A percentile compares a stretch with the other conserved stretches of the same genome.
Evolutionary conservation across 2,329 filamentous ascomycete genomes (phyloP).

Genomic region (Zalaria obscura): DNA sequence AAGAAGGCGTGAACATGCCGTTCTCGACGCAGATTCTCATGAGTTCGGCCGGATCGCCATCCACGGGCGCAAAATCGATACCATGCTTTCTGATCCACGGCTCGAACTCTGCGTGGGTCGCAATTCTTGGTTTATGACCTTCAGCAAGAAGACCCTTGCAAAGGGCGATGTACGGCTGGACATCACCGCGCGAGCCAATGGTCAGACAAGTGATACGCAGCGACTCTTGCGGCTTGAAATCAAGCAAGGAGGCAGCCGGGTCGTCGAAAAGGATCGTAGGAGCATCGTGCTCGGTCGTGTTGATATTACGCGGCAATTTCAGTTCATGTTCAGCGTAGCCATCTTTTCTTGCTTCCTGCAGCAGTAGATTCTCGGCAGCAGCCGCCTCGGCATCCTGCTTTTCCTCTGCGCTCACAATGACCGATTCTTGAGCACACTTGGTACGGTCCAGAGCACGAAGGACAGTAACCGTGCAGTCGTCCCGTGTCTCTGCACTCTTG

Average conservation of each 20-base stretch:
- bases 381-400: constrained; percentile 59
- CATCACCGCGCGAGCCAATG: constrained; percentile 88
- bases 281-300: constrained; percentile 31
- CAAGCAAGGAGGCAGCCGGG: constrained; percentile 70
- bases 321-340: constrained; percentile 24
- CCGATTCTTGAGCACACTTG: constrained; percentile 56
- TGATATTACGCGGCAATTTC: constrained; percentile 15
- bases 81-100: constrained; percentile 84
- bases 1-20: constrained; percentile 89
- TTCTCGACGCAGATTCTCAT: constrained; percentile 96
- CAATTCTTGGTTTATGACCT: constrained; percentile 75
- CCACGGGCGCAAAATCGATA: constrained; percentile 80
- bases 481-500: constrained; percentile 57
- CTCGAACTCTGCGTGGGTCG: constrained; percentile 82
- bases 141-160: constrained; percentile 83
- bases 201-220: constrained; percentile 84
- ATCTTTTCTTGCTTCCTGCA: constrained; percentile 56
- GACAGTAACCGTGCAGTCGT: constrained; percentile 77
- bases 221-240: constrained; percentile 73
- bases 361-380: constrained; percentile 57
- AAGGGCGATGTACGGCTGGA: constrained; percentile 92
- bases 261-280: constrained; percentile 83
- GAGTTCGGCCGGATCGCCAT: constrained; percentile 81
- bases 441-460: constrained; percentile 62
- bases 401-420: constrained; percentile 52